Conservation (phyloP, 495 filamentous ascomycete species). For the Xylaria intraflava region DNA sequence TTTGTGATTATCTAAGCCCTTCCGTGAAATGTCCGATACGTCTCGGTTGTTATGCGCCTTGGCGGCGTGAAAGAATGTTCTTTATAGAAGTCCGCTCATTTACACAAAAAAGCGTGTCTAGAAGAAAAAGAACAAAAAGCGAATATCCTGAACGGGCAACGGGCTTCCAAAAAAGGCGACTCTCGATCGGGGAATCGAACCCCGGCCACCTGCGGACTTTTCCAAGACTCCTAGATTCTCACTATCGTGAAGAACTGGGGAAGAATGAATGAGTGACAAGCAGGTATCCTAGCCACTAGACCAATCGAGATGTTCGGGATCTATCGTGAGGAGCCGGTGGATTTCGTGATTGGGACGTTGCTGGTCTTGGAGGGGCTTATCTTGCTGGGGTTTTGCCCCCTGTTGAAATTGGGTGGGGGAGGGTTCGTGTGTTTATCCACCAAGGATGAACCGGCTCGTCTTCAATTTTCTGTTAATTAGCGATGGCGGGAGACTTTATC, state of each 20-base stretch:
- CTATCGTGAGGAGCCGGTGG: background rate
- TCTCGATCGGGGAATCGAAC: constrained; percentile 40
- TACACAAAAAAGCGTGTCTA: background rate
- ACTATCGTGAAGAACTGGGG: background rate
- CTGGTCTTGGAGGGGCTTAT: background rate
- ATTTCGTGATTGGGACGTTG: background rate
- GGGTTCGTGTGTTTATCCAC: no score
- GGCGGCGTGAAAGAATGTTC: no score
- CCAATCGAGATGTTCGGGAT: constrained; percentile 1
- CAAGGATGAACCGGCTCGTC: no score
- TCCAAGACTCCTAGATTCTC: background rate
- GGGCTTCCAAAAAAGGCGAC: background rate
- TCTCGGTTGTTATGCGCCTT: no score
- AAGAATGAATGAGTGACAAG: constrained; percentile 1
- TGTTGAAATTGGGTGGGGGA: no score
- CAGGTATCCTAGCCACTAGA: constrained; percentile 16
- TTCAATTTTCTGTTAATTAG: no score
- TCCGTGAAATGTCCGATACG: no score
- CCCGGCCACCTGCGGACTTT: constrained; percentile 30
- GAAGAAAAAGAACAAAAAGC: background rate
- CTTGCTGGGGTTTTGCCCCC: no score
- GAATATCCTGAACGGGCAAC: background rate
- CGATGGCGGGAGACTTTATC: no score
- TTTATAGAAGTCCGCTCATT: no score
- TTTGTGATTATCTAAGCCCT: no score